A percentile compares a stretch with the other conserved stretches of the same genome.
Evolutionary conservation across 306 rosid species (phyloP).

Genomic region (Prinsepia uniflora): DNA sequence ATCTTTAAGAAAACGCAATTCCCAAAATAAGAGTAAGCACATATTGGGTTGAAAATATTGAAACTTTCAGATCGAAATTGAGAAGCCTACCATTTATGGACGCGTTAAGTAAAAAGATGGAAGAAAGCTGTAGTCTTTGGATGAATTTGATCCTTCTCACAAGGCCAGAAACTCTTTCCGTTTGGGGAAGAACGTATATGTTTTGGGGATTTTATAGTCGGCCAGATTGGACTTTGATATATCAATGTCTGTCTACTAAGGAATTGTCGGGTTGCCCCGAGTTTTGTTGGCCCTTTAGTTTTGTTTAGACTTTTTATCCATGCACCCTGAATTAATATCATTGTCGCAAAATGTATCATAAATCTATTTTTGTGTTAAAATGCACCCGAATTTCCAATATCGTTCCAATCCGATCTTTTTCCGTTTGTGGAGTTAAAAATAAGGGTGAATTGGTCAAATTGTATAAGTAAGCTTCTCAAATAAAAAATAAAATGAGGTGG

Average conservation of each 20-base stretch:
- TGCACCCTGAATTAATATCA: too few relatives aligned
- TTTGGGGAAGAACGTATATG: background rate
- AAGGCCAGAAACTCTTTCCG: background rate
- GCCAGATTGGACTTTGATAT: background rate
- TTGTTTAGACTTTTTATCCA: too few relatives aligned
- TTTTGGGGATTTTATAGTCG: background rate
- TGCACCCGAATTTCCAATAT: too few relatives aligned
- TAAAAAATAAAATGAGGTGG: too few relatives aligned
- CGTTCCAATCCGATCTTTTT: too few relatives aligned
- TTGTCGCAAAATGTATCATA: too few relatives aligned
- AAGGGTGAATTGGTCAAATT: too few relatives aligned
- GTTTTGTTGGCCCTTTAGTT: background rate
- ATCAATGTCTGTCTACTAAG: background rate
- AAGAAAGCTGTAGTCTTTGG: background rate
- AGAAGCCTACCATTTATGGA: constrained; percentile 9
- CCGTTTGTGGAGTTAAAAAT: too few relatives aligned
- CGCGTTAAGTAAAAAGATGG: constrained; percentile 7
- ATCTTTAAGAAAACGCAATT: background rate
- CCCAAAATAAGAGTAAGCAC: background rate
- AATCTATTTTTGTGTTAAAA: too few relatives aligned
- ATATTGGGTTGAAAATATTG: background rate
- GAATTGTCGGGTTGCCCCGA: background rate
- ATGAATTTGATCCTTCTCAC: background rate
- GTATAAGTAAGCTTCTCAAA: too few relatives aligned
- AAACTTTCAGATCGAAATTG: background rate